Conservation (phyloP, 1,284 basidiomycete species). For the Fomitiporia mediterranea region DNA sequence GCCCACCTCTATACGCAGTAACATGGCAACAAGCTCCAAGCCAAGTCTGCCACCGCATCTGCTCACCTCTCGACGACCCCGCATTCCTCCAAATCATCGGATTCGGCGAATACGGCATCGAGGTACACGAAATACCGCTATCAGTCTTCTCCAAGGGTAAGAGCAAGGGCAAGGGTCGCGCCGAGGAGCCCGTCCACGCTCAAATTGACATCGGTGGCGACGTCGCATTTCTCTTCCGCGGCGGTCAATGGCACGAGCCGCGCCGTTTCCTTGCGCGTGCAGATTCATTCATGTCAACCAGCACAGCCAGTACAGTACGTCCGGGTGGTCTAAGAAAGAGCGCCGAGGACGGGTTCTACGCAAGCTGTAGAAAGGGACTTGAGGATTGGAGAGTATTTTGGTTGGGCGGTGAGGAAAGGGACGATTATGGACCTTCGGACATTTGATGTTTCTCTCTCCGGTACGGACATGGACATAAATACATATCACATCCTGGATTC, state of each 20-base stretch:
- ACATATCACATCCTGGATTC: background rate
- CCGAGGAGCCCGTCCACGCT: slow-evolving; percentile 44
- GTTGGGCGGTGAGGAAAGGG: slow-evolving; percentile 54
- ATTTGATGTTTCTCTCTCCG: slow-evolving; percentile 17
- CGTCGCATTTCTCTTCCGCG: slow-evolving; percentile 54
- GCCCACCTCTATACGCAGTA: slow-evolving; percentile 49
- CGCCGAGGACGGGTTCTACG: slow-evolving; percentile 62
- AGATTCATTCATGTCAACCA: slow-evolving; percentile 40
- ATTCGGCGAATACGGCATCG: slow-evolving; percentile 62
- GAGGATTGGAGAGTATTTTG: slow-evolving; percentile 76
- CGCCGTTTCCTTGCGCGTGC: slow-evolving; percentile 36
- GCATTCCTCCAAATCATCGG: slow-evolving; percentile 62
- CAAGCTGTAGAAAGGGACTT: slow-evolving; percentile 61
- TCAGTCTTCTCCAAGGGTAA: slow-evolving; percentile 34
- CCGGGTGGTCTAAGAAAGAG: slow-evolving; percentile 36
- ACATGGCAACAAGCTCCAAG: slow-evolving; percentile 56
- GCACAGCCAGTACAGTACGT: slow-evolving; percentile 51
- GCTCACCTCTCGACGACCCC: slow-evolving; percentile 32
- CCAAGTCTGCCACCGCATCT: slow-evolving; percentile 50
- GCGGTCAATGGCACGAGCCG: slow-evolving; percentile 68
- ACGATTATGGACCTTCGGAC: slow-evolving; percentile 27
- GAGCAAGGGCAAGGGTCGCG: slow-evolving; percentile 44
- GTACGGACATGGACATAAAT: background rate
- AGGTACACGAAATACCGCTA: slow-evolving; percentile 59
- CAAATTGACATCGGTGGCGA: slow-evolving; percentile 62